Conservation (phyloP, 2,329 filamentous ascomycete genomes). For the Ascochyta pisi region DNA sequence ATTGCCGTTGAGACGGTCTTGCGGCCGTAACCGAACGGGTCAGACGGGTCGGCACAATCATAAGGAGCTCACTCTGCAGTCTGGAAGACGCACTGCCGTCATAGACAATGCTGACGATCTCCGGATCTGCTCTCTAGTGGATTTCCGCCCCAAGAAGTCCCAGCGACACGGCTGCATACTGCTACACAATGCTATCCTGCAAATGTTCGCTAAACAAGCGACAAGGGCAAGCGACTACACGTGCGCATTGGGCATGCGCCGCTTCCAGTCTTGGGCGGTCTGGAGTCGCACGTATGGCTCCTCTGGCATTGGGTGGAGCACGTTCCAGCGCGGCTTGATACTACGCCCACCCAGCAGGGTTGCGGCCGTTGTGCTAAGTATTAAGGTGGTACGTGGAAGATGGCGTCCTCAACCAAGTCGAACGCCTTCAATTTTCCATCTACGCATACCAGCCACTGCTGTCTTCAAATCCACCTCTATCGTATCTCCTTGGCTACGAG, state of each 20-base stretch:
- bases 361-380: constrained; percentile 17
- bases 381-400: neutral
- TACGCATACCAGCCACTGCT: neutral
- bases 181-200: neutral
- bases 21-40: constrained; percentile 3
- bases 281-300: constrained; percentile 1
- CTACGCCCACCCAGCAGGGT: neutral
- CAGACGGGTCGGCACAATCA: neutral
- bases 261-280: constrained; percentile 8
- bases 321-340: constrained; percentile 4
- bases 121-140: neutral
- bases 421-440: neutral
- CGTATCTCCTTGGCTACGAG: neutral
- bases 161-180: neutral
- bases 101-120: neutral
- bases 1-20: neutral
- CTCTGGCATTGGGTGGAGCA: neutral
- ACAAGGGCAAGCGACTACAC: constrained; percentile 26
- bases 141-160: neutral
- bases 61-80: neutral
- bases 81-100: neutral
- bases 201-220: neutral
- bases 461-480: neutral
- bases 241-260: constrained; percentile 12
- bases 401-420: neutral